Base-by-base conservation (phyloP, 1,139 yeast genomes). In the Pichia sp. region DNA sequence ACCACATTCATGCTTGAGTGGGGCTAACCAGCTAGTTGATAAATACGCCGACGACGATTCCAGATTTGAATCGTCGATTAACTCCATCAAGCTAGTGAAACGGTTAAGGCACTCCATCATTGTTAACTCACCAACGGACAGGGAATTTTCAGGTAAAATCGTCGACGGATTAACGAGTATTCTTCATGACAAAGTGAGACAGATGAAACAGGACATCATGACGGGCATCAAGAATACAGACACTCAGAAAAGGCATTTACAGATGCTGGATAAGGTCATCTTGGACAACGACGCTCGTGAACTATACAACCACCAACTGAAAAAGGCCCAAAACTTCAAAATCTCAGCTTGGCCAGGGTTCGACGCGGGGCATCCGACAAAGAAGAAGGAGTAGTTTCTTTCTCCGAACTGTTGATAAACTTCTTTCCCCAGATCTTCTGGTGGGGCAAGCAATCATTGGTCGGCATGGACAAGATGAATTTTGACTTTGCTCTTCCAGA, bases 301-400 rank as follows among this genome's bases (percentile, higher is more conserved):
- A 24, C 18, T 38, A n/a, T 30, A 31, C 37, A 30, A 34, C 17
- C 37, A 34, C 21, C 38, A 27, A 10, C 21, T 34, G 4, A 52
- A 61, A 37, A 50, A 44, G 31, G 37, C 38, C 3, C 58, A 60
- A 27, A 58, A 38, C 17, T 37, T 44, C 17, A 45, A 54, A 44
- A 62, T 81, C 10, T 69, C 77, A 34, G 87, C 87, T 0, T 81
- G 87, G 87, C 87, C 87, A 0, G 85, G 86, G 0, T 73, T 80
- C 6, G 73, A 81, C 53, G 85, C 80, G 58, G 84, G 85, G 0
- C 87, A 81, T 59, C 86, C 86, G 9, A 55, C 60, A 20, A 58
- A 53, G 46, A 33, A 19, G 11, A 40, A 33, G 36, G 27, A 24
- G 24, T 24, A 24, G 27, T 7, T 24, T 10, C 27, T n/a, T n/a